Evolutionary conservation across 169 alveolate genomes (phyloP).

Genomic region (Plasmodium blacklocki): DNA sequence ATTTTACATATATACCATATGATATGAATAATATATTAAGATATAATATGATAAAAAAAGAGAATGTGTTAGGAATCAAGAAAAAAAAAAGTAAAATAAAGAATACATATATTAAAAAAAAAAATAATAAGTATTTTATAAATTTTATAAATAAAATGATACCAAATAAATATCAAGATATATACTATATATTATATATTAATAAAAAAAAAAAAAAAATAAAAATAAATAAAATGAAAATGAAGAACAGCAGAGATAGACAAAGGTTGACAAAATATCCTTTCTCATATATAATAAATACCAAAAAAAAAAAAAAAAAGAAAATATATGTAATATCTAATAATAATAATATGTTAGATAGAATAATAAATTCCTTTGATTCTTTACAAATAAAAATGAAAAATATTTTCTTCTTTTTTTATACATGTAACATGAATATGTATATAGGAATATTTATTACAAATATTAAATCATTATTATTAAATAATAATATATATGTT

Average conservation of each 20-base stretch:
- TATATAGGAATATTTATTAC: conserved; percentile 12
- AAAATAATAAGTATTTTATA: no score
- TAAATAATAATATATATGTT: not conserved
- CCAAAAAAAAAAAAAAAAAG: no score
- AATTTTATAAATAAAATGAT: no score
- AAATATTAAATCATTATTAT: not conserved
- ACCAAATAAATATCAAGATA: no score
- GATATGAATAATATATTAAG: no score
- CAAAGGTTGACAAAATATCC: not conserved
- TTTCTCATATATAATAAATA: not conserved
- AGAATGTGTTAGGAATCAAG: no score
- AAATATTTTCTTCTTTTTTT: conserved; percentile 11
- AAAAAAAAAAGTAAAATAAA: no score
- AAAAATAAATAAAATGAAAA: not conserved
- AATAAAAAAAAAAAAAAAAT: not conserved
- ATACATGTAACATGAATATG: conserved; percentile 7
- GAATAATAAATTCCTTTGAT: not conserved
- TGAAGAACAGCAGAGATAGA: not conserved
- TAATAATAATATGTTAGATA: not conserved
- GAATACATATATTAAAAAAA: no score
- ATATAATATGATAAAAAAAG: no score
- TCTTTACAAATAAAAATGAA: not conserved
- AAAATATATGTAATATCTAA: no score
- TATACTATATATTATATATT: no score
- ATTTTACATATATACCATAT: no score